phyloP scores from a whole-genome alignment of 2,329 filamentous ascomycete genomes.

The Cordyceps fumosorosea region DNA sequence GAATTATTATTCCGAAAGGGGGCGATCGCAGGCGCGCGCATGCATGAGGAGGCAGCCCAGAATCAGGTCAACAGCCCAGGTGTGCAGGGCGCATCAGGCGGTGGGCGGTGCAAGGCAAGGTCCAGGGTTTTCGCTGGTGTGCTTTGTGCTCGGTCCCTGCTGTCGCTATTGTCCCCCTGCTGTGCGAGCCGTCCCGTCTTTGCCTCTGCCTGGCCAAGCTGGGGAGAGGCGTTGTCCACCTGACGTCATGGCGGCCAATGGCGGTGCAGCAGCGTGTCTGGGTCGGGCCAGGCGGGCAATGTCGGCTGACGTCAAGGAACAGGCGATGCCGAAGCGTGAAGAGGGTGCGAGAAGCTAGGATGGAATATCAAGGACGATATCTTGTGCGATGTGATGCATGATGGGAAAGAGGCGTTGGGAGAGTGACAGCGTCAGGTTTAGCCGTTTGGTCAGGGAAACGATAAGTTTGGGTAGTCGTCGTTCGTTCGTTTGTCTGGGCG shows the following conservation, averaged over 20 bases:
- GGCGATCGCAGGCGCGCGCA: background rate
- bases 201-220: background rate
- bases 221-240: slow-evolving; percentile 7
- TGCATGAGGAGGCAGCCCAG: slow-evolving; percentile 2
- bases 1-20: background rate
- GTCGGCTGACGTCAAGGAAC: slow-evolving; percentile 14
- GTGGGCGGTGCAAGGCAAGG: background rate
- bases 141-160: background rate
- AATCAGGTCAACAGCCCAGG: background rate
- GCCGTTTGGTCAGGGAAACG: background rate
- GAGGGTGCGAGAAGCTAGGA: background rate
- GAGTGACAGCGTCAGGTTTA: background rate
- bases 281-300: background rate
- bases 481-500: background rate
- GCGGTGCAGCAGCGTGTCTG: background rate
- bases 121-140: background rate
- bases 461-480: background rate
- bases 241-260: slow-evolving; percentile 14
- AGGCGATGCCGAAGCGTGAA: slow-evolving; percentile 3
- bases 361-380: background rate
- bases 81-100: slow-evolving; percentile 8
- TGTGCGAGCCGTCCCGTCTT: background rate
- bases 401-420: background rate
- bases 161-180: background rate
- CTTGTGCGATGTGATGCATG: background rate